Evolutionary conservation across 106 monocot species (phyloP), one percentile per base, ranked within the genome.

Genomic region (Apostasia ramifera): DNA sequence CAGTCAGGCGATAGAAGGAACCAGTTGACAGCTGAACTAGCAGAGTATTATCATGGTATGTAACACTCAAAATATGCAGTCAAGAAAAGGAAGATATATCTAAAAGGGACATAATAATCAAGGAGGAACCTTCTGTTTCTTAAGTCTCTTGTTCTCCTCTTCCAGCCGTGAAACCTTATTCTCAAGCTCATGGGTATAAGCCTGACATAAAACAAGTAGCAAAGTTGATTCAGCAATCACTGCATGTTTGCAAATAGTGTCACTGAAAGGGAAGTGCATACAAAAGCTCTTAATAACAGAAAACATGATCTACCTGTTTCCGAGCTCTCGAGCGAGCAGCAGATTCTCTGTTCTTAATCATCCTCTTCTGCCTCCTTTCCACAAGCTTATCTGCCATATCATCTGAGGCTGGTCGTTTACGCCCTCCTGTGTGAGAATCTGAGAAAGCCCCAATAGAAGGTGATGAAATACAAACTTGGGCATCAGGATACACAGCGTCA

Each of bases 291-390:
- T 40, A 15, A 55, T 11, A 56, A 14, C 0, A 5, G 26, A 8
- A 26, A 70, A 55, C 40, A 63, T 54, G 14, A 66, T 1, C 5
- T 7, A 95, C 95, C 91, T 92, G 91, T 70, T 95, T 95, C 80
- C 95, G 89, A 60, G 95, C 95, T 73, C 95, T 88, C 5, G 95
- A 95, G 58, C 95, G 83, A 1, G 95, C 95, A 51, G 95, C 95
- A 9, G 95, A 95, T 73, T 95, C 95, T 58, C 95, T 59, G 61
- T 95, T 95, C 74, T 95, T 91, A 40, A 95, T 95, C 95, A 95
- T 95, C 80, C 95, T 83, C 78, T 88, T 91, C 62, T 95, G 95
- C 71, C 86, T 81, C 82, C 91, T 83, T 73, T 95, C 91, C 63
- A 84, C 75, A 6, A 75, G 57, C 79, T 84, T 95, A 63, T 86